Conservation (phyloP, 139 green algal genomes). For the Tetradesmus lagerheimii region DNA sequence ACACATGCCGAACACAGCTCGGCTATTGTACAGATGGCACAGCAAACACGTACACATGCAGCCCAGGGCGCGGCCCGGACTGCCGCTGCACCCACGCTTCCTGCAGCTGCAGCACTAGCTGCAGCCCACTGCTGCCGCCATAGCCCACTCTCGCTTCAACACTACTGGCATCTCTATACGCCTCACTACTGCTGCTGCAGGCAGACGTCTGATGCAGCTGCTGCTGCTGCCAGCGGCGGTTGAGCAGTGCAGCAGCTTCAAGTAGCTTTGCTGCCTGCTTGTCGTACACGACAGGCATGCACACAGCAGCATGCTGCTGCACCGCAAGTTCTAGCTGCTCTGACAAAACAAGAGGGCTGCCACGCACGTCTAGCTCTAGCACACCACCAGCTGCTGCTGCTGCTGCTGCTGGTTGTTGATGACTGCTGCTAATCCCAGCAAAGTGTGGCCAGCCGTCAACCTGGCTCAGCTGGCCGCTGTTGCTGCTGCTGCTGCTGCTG, state of each 20-base stretch:
- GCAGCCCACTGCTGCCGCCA: not conserved
- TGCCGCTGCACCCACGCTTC: not conserved
- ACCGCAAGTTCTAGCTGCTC: not conserved
- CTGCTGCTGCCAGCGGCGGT: slow-evolving; percentile 12
- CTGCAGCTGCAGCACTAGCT: slow-evolving; percentile 5
- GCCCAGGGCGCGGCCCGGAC: not conserved
- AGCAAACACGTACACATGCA: slow-evolving; percentile 8
- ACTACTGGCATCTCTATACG: not conserved
- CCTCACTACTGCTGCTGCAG: not conserved
- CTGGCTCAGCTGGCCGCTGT: not conserved
- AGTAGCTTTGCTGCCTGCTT: slow-evolving; percentile 27
- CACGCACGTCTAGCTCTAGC: not conserved
- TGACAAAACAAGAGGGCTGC: not conserved
- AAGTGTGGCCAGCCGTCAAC: not conserved
- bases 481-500: slow-evolving; percentile 1
- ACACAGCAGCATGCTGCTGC: not conserved
- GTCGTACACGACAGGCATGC: slow-evolving; percentile 4
- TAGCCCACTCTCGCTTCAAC: not conserved
- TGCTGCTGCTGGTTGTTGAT: not conserved
- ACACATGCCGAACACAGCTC: not conserved
- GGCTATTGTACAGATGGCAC: not conserved
- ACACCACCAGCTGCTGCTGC: not conserved
- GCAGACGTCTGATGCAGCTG: not conserved
- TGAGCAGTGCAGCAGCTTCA: not conserved
- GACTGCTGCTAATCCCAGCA: not conserved